Evolutionary conservation across 2,329 filamentous ascomycete species (phyloP), one percentile per base, ranked within the genome.

Genomic region (Scedosporium aurantiacum): DNA sequence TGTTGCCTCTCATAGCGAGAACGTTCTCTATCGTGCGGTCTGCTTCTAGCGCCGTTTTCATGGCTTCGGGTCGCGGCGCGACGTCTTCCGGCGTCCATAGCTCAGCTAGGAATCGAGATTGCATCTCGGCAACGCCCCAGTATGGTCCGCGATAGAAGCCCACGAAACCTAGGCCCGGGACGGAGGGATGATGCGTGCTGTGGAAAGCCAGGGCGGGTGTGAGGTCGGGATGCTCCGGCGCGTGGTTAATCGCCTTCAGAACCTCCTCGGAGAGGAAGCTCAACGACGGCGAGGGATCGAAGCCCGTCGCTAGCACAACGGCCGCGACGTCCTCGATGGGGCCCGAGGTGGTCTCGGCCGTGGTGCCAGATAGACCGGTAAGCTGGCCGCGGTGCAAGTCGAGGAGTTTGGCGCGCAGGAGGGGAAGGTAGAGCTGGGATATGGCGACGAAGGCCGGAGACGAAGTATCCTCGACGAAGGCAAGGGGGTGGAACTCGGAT

Each of bases 111-210:
- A 89, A 80, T 1, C 87, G 82, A 2, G 90, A 86, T 72, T 95
- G 90, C 87, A 91, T 89, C 71, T 94, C 90, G 80, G 93, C 91
- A 0, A 91, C 85, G 1, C 88, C 88, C 90, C 90, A 95, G 70
- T 90, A 94, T 0, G 90, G 89, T 0, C 88, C 88, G 63, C 90
- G 82, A 69, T 95, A 95, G 72, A 91, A 91, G 0, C 90, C 90
- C 1, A 94, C 86, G 67, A 94, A 92, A 0, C 88, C 89, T 0
- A 94, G 74, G 5, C 81, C 82, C 0, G 86, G 81, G 0, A 91
- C 71, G 0, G 77, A 74, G 0, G 81, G 79, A 62, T 86, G 82
- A 61, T 86, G 76, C 0, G 85, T 86, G 1, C 82, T 83, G 65
- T 89, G 86, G 58, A 87, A 85, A 23, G 87, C 83, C 0, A 94